Base-by-base conservation (phyloP, 192 early-diverging fungal species). In the Phlyctochytrium arcticum region DNA sequence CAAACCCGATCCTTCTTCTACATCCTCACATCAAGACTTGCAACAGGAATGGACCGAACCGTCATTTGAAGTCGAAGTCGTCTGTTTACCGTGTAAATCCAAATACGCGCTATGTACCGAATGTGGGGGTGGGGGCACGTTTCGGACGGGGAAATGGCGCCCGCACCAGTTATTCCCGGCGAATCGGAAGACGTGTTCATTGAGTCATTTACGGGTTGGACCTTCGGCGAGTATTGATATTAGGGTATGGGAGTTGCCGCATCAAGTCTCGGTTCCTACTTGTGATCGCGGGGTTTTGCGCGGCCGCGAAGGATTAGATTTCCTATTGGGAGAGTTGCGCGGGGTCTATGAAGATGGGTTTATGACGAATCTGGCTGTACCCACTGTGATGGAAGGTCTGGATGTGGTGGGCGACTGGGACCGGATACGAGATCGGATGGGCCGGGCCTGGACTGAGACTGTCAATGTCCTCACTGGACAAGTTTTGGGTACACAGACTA, bases 61-160 rank as follows among this genome's bases (percentile, higher is more conserved):
- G 0, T 62, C 61, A 17, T 64, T 80, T 32, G 57, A 72, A 19
- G 69, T 78, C 31, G 74, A 71, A 47, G 66, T 75, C 49, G 61
- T 82, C 8, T 82, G 80, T 55, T 34, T 30, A 6, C 35, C 54
- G 4, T 82, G 80, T 57, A 34, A 60, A 15, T 37, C 37, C 26
- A 73, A 59, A 44, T 78, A 81, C 57, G 56, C 74, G 42, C 74
- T 81, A 27, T 78, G 80, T 57, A 67, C 69, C 27, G 76, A 81
- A 74, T 81, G 80, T 49, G 80, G 80, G 17, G 74, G 80, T 26
- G 80, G 80, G 19, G 80, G 80, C 6, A 79, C 77, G 34, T 54
- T 42, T 24, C 67, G 80, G 4, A 81, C 80, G n/a, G 75, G 75
- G 23, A 76, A 76, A 46, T 76, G 51, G 48, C 46, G 75, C 3